Evolutionary conservation across 2,329 filamentous ascomycete species (phyloP).

Genomic region (Fusarium succisae): DNA sequence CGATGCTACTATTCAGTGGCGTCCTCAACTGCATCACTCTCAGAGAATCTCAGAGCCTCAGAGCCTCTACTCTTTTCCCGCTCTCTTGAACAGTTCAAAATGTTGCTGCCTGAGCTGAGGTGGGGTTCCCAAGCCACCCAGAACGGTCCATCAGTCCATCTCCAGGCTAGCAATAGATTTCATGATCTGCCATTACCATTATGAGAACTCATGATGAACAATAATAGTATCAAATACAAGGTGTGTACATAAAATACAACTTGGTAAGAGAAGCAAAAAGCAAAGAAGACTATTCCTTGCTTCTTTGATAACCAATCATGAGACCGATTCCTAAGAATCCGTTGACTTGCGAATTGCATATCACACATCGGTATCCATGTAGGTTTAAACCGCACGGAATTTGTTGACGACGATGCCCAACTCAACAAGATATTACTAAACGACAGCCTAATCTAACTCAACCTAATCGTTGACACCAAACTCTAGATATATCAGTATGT

Average conservation of each 20-base stretch:
- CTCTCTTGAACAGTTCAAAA: slow-evolving; percentile 10
- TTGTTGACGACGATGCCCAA: slow-evolving; percentile 16
- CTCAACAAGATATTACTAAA: slow-evolving; percentile 24
- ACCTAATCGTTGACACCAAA: neutral
- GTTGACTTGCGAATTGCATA: neutral
- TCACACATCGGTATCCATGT: neutral
- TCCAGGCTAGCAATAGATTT: slow-evolving; percentile 22
- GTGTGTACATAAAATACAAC: slow-evolving; percentile 1
- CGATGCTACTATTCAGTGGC: slow-evolving; percentile 13
- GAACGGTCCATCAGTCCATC: slow-evolving; percentile 13
- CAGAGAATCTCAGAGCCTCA: neutral
- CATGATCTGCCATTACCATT: slow-evolving; percentile 23
- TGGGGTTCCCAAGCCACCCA: slow-evolving; percentile 22
- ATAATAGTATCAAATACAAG: neutral
- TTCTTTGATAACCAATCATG: neutral
- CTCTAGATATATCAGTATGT: neutral
- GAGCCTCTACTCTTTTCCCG: neutral
- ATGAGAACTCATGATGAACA: slow-evolving; percentile 32
- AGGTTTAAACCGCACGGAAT: neutral
- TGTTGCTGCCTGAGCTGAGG: slow-evolving; percentile 35
- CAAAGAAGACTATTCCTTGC: neutral
- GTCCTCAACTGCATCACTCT: neutral
- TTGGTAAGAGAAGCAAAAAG: neutral
- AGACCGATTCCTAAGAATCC: neutral
- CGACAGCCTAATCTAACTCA: neutral